Base-by-base conservation (phyloP, 2,329 filamentous ascomycete species). In the Albifimbria verrucaria region DNA sequence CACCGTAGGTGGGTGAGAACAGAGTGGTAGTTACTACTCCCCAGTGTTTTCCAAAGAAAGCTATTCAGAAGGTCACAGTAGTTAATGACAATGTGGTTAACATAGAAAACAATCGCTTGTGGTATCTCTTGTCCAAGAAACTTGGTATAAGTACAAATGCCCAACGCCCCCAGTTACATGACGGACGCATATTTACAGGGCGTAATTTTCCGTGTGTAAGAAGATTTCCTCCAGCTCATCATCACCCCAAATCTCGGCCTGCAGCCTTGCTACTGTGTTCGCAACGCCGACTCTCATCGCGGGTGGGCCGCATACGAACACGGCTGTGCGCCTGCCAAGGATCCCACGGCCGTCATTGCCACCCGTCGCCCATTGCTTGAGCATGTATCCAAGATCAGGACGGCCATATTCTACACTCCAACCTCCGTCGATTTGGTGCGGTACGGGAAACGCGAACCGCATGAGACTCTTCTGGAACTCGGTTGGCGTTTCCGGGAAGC, bases 351-450 rank as follows among this genome's bases (percentile, higher is more conserved):
- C 83, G 58, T 87, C 82, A 1, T 75, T 60, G 50, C 86, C 86
- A n/a, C 86, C 87, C 21, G 83, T 86, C 4, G 90, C 89, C 81
- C 92, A 87, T 58, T 94, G 86, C 63, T 84, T 86, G 51, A 97
- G 80, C 83, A 96, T 90, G 68, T 88, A 93, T 1, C 90, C 88
- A 32, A 97, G 82, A 61, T 96, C 88, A 0, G 93, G 93, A 0
- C 93, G 84, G 18, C 92, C 92, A 69, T 97, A 97, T 72, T 97
- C 92, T 15, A 94, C 91, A 58, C 83, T 89, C 91, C 93, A 96
- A 51, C 92, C 90, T 59, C 90, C 87, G 59, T 86, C 83, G 54
- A 85, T 86, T 70, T 85, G 79, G 62, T 84, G 79, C 26, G 82
- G 80, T 32, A 85, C 75, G 0, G 92, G 83, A 67, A 95, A 96